Percentiles rank a stretch among this genome's conserved stretches.
Evolutionary conservation across 192 early-diverging fungal species (phyloP).

Genomic region (Kappamyces sp.): DNA sequence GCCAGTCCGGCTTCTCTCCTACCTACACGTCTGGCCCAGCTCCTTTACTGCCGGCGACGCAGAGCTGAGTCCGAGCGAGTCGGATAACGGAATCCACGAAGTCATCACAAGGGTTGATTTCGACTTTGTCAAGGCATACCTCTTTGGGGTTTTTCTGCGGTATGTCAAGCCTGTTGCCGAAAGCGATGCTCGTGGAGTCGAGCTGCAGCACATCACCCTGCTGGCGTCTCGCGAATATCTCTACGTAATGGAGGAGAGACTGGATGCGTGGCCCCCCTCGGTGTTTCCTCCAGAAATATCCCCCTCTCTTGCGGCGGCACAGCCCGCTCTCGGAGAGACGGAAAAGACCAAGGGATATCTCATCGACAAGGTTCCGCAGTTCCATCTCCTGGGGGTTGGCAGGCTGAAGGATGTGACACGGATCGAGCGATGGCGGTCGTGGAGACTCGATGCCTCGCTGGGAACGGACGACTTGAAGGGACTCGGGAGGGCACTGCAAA

Average conservation of each 20-base stretch:
- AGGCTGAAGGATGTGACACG: conserved; percentile 26
- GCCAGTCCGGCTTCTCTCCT: conserved; percentile 1
- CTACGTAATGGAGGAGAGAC: conserved; percentile 40
- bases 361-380: conserved; percentile 22
- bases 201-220: conserved; percentile 30
- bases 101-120: conserved; percentile 30
- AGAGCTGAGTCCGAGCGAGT: conserved; percentile 20
- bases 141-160: conserved; percentile 36
- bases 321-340: conserved; percentile 3
- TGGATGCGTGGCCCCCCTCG: conserved; percentile 47
- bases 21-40: conserved; percentile 9
- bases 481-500: conserved; percentile 19
- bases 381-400: conserved; percentile 27
- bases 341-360: conserved; percentile 26
- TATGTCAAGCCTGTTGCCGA: conserved; percentile 13
- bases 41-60: neutral
- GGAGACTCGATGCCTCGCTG: conserved; percentile 29
- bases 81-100: conserved; percentile 23
- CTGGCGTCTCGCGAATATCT: conserved; percentile 35
- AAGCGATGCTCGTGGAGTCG: conserved; percentile 10
- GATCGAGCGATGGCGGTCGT: conserved; percentile 46
- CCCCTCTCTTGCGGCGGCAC: conserved; percentile 13
- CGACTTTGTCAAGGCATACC: conserved; percentile 38
- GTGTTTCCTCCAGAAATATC: conserved; percentile 33
- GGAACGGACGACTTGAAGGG: conserved; percentile 22